Conservation (phyloP, 2,329 filamentous ascomycete species). For the Aspergillus texensis region DNA sequence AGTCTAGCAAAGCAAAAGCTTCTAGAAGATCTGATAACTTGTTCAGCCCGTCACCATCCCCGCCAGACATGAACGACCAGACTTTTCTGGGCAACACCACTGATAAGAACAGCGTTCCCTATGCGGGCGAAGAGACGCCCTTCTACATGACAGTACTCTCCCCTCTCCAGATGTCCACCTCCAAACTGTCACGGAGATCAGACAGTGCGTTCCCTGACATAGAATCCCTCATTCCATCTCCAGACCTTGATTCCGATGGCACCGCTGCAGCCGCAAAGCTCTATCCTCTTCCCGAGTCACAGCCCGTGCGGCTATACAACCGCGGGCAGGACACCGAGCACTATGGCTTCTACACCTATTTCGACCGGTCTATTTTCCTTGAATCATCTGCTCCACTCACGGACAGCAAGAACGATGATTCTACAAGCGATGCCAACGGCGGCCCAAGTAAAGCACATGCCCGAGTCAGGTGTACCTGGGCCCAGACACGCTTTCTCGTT, state of each 20-base stretch:
- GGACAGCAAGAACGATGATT: conserved; percentile 38
- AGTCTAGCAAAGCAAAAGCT: conserved; percentile 31
- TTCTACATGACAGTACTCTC: conserved; percentile 79
- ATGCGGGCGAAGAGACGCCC: conserved; percentile 82
- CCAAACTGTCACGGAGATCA: conserved; percentile 41
- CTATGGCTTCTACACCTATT: conserved; percentile 94
- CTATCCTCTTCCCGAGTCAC: conserved; percentile 67
- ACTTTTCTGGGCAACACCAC: conserved; percentile 84
- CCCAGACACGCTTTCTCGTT: conserved; percentile 63
- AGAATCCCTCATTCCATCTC: conserved; percentile 28
- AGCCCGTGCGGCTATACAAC: conserved; percentile 84
- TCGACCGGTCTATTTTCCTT: conserved; percentile 82
- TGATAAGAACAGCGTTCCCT: conserved; percentile 70
- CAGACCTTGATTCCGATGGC: conserved; percentile 64
- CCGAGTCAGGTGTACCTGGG: conserved; percentile 58
- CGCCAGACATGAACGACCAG: conserved; percentile 66
- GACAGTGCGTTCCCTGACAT: conserved; percentile 10
- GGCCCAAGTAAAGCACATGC: conserved; percentile 52
- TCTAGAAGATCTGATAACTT: conserved; percentile 34
- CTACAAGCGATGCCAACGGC: conserved; percentile 52
- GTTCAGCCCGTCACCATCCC: conserved; percentile 49
- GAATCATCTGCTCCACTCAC: conserved; percentile 59
- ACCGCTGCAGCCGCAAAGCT: conserved; percentile 72
- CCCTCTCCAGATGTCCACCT: conserved; percentile 42
- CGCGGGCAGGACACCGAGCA: conserved; percentile 79